These are phyloP conservation scores for Penicillium sp. DNA, from an alignment of 2,329 filamentous ascomycete genomes.

Conservation along the genomic window DNA sequence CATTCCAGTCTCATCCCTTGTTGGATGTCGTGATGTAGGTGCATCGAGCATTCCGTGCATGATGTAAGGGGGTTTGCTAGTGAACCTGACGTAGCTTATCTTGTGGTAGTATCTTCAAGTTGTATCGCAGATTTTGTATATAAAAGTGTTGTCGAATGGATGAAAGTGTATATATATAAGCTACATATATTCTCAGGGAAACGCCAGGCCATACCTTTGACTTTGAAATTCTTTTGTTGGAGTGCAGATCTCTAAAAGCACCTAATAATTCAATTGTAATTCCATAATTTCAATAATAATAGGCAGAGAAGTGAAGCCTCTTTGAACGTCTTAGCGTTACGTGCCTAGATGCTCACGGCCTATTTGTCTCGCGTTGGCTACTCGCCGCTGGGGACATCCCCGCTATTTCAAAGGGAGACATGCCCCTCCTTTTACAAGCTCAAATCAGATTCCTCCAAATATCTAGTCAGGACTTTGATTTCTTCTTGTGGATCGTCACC, in stretches of 20 bases:
- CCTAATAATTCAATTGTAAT: background rate
- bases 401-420: too few relatives aligned
- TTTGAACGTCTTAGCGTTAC: too few relatives aligned
- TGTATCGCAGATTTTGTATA: background rate
- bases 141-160: background rate
- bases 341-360: too few relatives aligned
- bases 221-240: too few relatives aligned
- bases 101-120: background rate
- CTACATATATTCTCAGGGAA: background rate
- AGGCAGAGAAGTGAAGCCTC: background rate
- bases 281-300: background rate
- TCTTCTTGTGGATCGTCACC: too few relatives aligned
- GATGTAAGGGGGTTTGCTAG: background rate
- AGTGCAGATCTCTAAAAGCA: background rate
- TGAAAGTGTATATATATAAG: background rate
- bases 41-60: conserved; percentile 6
- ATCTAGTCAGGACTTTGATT: too few relatives aligned
- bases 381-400: too few relatives aligned
- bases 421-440: too few relatives aligned
- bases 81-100: background rate
- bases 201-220: background rate
- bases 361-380: too few relatives aligned
- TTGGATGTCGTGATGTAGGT: background rate
- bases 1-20: conserved; percentile 9
- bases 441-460: too few relatives aligned